Evolutionary conservation across 148 eudicot species (phyloP).

Genomic region (Chenopodium album): DNA sequence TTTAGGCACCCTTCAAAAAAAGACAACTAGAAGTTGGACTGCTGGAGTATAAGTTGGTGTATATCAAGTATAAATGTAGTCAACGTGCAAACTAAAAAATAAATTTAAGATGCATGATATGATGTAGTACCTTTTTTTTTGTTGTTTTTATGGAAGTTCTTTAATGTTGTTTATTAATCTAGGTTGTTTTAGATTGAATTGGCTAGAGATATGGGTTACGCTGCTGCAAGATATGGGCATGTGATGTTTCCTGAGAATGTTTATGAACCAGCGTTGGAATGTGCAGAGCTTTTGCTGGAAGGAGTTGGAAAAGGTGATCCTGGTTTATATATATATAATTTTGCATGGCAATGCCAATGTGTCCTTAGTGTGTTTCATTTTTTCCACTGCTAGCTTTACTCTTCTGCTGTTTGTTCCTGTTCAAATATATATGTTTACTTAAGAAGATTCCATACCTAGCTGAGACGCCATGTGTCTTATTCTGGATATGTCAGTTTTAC

Average conservation of each 20-base stretch:
- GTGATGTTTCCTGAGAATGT: constrained; percentile 99
- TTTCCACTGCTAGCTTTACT: not conserved
- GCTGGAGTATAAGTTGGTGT: not conserved
- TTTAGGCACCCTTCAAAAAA: too few relatives aligned
- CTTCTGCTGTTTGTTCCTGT: not conserved
- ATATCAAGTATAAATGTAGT: not conserved
- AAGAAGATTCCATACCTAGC: not conserved
- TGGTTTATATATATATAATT: not conserved
- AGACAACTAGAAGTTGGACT: too few relatives aligned
- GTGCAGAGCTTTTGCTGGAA: constrained; percentile 90
- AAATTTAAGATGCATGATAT: not conserved
- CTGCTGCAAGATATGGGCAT: constrained; percentile 98
- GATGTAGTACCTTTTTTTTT: not conserved
- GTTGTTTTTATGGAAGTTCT: constrained; percentile 18
- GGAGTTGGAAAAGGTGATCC: constrained; percentile 93
- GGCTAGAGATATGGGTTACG: constrained; percentile 93
- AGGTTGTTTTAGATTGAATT: constrained; percentile 98
- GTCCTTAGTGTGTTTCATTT: not conserved
- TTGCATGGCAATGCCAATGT: not conserved
- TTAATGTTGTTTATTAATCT: constrained; percentile 50
- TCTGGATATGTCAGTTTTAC: not conserved
- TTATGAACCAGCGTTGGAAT: constrained; percentile 80
- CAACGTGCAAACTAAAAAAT: too few relatives aligned
- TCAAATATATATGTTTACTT: not conserved
- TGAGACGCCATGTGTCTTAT: not conserved